Evolutionary conservation across 305 asterid genomes (phyloP).

Genomic region (Solanum hybrid): DNA sequence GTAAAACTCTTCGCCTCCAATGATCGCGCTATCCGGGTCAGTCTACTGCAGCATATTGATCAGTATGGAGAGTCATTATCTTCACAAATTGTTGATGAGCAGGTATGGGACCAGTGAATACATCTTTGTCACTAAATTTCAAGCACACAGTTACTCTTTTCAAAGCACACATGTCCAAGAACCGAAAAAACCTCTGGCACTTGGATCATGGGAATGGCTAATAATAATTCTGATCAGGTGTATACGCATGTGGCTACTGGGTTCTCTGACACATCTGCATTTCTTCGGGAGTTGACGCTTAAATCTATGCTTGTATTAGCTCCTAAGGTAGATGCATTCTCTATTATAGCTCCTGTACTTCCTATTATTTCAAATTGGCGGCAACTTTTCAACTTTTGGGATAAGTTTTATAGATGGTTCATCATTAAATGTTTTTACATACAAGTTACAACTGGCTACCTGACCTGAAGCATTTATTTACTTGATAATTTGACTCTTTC

Average conservation of each 20-base stretch:
- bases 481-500: neutral
- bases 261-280: constrained; percentile 90
- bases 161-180: neutral
- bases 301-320: constrained; percentile 97
- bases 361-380: neutral
- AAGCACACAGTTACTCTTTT: neutral
- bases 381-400: neutral
- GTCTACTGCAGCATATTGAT: constrained; percentile 92
- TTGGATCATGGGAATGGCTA: neutral
- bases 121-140: neutral
- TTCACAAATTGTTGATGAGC: constrained; percentile 86
- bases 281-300: constrained; percentile 83
- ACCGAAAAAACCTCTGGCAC: neutral
- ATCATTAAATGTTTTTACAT: neutral
- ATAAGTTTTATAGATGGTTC: neutral
- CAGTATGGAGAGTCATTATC: constrained; percentile 87
- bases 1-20: constrained; percentile 81
- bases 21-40: constrained; percentile 86
- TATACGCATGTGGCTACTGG: constrained; percentile 93
- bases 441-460: neutral
- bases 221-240: constrained; percentile 38
- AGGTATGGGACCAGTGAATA: constrained; percentile 19
- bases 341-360: neutral
- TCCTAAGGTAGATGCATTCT: constrained; percentile 63
- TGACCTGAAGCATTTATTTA: neutral